A percentile compares a stretch with the other conserved stretches of the same genome.
These are phyloP conservation scores for Debaryomyces subglobosus DNA, from an alignment of 1,139 yeast species.

Conservation along the genomic window DNA sequence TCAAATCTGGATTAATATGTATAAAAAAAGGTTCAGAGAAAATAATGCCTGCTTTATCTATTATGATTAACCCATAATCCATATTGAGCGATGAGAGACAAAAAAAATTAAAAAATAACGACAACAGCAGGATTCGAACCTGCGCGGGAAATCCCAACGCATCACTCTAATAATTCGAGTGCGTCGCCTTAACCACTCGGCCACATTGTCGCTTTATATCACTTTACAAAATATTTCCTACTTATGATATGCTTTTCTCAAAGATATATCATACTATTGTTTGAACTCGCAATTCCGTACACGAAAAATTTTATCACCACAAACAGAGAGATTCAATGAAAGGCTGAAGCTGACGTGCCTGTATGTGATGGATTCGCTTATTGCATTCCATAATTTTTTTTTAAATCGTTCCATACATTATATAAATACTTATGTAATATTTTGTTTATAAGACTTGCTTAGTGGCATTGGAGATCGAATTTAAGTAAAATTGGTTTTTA, in stretches of 20 bases:
- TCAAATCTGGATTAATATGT: background rate
- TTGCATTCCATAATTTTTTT: no score
- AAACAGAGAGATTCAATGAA: background rate
- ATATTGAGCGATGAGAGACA: constrained; percentile 6
- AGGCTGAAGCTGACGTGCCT: background rate
- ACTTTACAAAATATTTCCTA: background rate
- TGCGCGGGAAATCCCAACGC: constrained; percentile 89
- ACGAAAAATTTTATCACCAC: background rate
- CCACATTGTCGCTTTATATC: constrained; percentile 54
- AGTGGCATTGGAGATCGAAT: background rate
- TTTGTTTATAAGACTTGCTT: background rate
- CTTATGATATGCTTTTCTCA: background rate
- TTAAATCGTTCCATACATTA: background rate
- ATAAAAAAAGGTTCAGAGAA: background rate
- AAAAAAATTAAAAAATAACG: constrained; percentile 43
- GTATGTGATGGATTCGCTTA: background rate
- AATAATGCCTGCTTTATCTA: background rate
- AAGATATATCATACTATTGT: background rate
- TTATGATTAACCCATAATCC: background rate
- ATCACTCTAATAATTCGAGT: constrained; percentile 61
- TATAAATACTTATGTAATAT: background rate
- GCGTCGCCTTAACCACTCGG: constrained; percentile 85
- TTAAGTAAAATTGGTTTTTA: background rate
- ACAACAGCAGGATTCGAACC: constrained; percentile 91
- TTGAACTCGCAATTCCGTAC: background rate